Percentiles rank a stretch among this genome's conserved stretches.
Conservation (phyloP, 2,329 filamentous ascomycete genomes). For the Ascochyta koolunga region DNA sequence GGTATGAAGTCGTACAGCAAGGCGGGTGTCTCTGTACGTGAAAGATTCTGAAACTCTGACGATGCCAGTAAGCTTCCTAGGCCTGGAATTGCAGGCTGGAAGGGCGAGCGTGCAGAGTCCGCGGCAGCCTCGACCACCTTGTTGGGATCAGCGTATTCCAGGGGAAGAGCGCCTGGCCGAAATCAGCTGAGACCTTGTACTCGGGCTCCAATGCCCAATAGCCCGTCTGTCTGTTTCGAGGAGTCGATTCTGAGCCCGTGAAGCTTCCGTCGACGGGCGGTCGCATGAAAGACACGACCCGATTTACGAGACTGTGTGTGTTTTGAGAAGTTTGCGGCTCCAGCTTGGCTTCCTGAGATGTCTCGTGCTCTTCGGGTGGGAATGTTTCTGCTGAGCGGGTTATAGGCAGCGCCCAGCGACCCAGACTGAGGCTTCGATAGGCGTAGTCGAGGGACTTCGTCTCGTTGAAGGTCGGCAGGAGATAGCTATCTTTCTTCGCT, state of each 20-base stretch:
- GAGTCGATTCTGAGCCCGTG: background rate
- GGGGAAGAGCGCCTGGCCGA: constrained; percentile 36
- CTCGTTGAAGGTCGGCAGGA: constrained; percentile 27
- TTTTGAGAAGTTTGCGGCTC: background rate
- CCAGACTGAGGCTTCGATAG: constrained; percentile 26
- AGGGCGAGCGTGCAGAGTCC: constrained; percentile 15
- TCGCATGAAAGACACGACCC: constrained; percentile 1
- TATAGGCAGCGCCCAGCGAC: constrained; percentile 36
- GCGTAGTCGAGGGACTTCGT: constrained; percentile 29
- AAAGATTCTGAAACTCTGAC: constrained; percentile 11
- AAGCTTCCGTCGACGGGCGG: constrained; percentile 2
- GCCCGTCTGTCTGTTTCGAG: constrained; percentile 10
- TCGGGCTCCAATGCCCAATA: constrained; percentile 26
- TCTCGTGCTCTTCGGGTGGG: background rate
- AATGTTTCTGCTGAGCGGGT: constrained; percentile 1
- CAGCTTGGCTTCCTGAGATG: background rate
- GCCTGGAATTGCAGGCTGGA: constrained; percentile 29
- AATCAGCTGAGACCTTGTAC: constrained; percentile 24
- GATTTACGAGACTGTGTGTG: constrained; percentile 4
- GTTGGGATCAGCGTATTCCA: constrained; percentile 9
- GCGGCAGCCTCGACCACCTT: constrained; percentile 3
- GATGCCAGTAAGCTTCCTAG: constrained; percentile 30
- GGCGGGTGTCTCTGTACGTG: constrained; percentile 17
- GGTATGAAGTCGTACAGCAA: constrained; percentile 36
- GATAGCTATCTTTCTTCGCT: constrained; percentile 18